Evolutionary conservation across 495 filamentous ascomycete genomes (phyloP), one percentile per base, ranked within the genome.

Genomic region (Aspergillus saccharolyticus): DNA sequence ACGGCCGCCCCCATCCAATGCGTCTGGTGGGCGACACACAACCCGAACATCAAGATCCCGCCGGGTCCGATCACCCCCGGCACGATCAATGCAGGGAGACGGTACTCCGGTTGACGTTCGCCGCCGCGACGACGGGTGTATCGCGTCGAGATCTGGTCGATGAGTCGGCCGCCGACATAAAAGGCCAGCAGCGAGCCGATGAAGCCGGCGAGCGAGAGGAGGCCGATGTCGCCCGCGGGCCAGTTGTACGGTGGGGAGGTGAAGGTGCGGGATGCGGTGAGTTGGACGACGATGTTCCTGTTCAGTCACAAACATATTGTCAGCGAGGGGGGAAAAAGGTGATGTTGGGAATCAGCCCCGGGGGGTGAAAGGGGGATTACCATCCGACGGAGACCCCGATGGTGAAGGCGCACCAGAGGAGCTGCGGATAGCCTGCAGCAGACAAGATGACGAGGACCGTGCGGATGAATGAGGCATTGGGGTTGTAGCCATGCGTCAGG

Each of bases 241-340:
- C 66, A 72, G 53, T 57, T 64, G 52, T 72, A 72, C 15, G 67
- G 70, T 0, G 70, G 54, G 22, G 63, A 58, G n/a, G 60, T 64
- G 52, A 72, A 70, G 4, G 66, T 70, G 14, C 61, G 59, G 8
- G 66, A 63, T 7, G 66, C 64, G 3, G 66, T 70, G 1, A 72
- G 44, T 50, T 70, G 70, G 15, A 72, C 66, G 17, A 70, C 70
- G 30, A 69, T 72, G 52, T 72, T 70, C 66, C 69, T 71, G 44
- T 15, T 60, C 20, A 45, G 44, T 58, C 42, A 45, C 15, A 4
- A 24, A 24, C 2, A 20, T 17, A 44, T 15, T 17, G 22, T 45
- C 12, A 19, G 33, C 33, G 24, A 14, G 2, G 24, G 33, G 17
- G 24, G 25, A 9, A 4, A 28, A 4, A 9, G 3, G 25, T 9